Evolutionary conservation across 2,329 filamentous ascomycete species (phyloP), one percentile per base, ranked within the genome.

Genomic region (Xylariomycetidae sp.): DNA sequence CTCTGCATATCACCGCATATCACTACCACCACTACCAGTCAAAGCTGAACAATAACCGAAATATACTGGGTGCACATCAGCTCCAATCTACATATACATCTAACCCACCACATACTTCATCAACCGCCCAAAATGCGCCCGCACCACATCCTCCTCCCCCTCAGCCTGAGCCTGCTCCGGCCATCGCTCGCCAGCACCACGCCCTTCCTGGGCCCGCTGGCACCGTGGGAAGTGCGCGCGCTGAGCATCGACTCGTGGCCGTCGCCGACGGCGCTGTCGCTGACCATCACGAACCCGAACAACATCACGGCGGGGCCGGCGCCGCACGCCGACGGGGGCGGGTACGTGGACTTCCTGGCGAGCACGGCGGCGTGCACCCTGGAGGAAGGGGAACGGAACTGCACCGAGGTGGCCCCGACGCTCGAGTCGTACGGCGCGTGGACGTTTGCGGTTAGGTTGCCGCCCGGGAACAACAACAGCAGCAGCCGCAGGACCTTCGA

Each of bases 231-330:
- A 14, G 32, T 46, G 5, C 29, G 22, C 2, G 16, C 15, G 5
- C 14, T 46, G 16, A 23, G 25, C 12, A 33, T 45, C 28, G 33
- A 35, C 18, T 20, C 29, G 1, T 13, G 14, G 13, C 32, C 40
- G 10, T 18, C 34, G 3, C 9, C 27, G 19, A 12, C 29, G 3
- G 10, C 12, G 29, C 22, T 45, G 29, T 19, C 27, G 22, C 24
- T 45, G 5, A 29, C 29, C 3, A 30, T 45, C 29, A 22, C 15
- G 24, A 45, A 45, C 32, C 43, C 40, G 20, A 43, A 46, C 32
- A 33, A 15, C 13, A 38, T 39, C 10, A 34, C 40, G 4, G 42
- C 42, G 10, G 40, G 37, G 4, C 33, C 35, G 8, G 35, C 35
- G 15, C 42, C 40, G 5, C 30, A 32, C 34, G 40, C 35, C 4